These are phyloP conservation scores for Chamaenerion angustifolium DNA, from an alignment of 345 rosid genomes.

Conservation along the genomic window DNA sequence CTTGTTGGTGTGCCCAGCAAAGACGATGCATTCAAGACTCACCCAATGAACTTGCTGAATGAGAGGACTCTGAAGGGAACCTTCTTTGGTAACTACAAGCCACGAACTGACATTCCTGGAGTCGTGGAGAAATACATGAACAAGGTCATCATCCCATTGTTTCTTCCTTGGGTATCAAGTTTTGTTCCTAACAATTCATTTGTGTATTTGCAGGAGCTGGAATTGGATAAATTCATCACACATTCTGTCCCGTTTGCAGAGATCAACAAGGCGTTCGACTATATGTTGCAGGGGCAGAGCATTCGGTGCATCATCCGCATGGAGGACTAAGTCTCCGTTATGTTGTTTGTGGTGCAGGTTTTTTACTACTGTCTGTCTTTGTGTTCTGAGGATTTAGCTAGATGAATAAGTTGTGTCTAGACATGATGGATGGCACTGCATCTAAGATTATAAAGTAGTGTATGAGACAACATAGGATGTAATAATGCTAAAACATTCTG, in stretches of 20 bases:
- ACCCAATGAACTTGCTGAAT: slow-evolving; percentile 27
- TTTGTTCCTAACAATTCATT: too few relatives aligned
- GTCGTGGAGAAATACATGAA: slow-evolving; percentile 41
- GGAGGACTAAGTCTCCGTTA: slow-evolving; percentile 9
- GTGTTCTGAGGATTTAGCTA: too few relatives aligned
- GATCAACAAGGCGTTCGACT: slow-evolving; percentile 36
- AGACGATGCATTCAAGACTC: slow-evolving; percentile 37
- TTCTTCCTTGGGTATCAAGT: not conserved
- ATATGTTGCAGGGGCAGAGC: slow-evolving; percentile 33
- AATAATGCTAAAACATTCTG: too few relatives aligned
- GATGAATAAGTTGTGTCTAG: too few relatives aligned
- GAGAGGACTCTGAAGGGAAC: slow-evolving; percentile 47
- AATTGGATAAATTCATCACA: slow-evolving; percentile 37
- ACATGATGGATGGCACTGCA: too few relatives aligned
- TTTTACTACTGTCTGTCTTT: too few relatives aligned
- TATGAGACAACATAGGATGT: too few relatives aligned
- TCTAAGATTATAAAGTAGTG: too few relatives aligned
- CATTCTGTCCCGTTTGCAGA: slow-evolving; percentile 25
- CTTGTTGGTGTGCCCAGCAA: slow-evolving; percentile 38
- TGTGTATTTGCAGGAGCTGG: slow-evolving; percentile 23
- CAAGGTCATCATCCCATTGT: slow-evolving; percentile 16
- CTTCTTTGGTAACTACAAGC: slow-evolving; percentile 48
- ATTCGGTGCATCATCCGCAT: slow-evolving; percentile 35
- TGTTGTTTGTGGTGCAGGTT: too few relatives aligned
- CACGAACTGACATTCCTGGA: slow-evolving; percentile 31